Evolutionary conservation across 2,329 filamentous ascomycete species (phyloP).

Genomic region (Hypoxylon sp.): DNA sequence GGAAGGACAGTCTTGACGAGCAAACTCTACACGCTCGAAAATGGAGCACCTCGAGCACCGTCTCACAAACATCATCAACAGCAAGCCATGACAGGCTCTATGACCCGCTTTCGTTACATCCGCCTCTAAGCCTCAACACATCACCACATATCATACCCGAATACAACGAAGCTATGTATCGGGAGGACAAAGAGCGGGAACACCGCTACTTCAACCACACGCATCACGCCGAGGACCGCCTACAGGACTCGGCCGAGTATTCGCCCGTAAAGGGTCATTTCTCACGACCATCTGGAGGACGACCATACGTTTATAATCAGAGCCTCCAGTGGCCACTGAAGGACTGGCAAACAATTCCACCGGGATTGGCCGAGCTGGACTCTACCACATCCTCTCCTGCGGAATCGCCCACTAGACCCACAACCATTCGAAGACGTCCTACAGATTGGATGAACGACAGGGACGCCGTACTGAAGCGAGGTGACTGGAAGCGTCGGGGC

Average conservation of each 20-base stretch:
- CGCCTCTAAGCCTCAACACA: constrained; percentile 53
- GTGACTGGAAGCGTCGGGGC: constrained; percentile 55
- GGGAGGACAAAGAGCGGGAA: constrained; percentile 50
- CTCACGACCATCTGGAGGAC: constrained; percentile 41
- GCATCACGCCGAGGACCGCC: constrained; percentile 45
- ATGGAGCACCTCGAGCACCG: constrained; percentile 52
- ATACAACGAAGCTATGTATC: constrained; percentile 47
- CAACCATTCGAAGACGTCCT: constrained; percentile 47
- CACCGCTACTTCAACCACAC: constrained; percentile 48
- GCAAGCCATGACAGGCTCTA: constrained; percentile 43
- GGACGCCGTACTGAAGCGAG: constrained; percentile 53
- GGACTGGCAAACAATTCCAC: constrained; percentile 54
- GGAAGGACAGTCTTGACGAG: constrained; percentile 44
- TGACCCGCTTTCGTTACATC: constrained; percentile 54
- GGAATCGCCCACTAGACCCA: constrained; percentile 40
- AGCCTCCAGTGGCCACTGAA: constrained; percentile 54
- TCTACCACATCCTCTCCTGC: constrained; percentile 40
- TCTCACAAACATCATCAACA: constrained; percentile 50
- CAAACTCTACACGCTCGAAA: constrained; percentile 45
- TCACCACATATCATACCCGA: constrained; percentile 52
- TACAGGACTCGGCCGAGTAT: constrained; percentile 47
- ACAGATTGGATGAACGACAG: constrained; percentile 50
- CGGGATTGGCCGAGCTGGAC: constrained; percentile 45
- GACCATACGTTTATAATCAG: constrained; percentile 53
- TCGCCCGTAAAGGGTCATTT: constrained; percentile 52